Base-by-base conservation (phyloP, 1,139 yeast genomes). In the Trichomonascaceae sp. region DNA sequence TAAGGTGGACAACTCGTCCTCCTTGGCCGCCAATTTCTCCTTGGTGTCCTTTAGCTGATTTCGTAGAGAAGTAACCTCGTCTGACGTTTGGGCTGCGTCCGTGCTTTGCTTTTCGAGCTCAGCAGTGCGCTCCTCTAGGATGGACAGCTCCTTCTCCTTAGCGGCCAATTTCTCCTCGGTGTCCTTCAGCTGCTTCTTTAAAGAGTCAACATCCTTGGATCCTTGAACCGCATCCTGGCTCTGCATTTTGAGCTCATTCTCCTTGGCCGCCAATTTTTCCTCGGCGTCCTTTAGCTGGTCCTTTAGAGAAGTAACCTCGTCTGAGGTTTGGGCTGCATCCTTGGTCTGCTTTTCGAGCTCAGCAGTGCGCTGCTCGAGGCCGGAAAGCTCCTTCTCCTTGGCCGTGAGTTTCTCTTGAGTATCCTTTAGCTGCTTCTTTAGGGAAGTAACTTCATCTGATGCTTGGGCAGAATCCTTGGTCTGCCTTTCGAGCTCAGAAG, bases 151-250 rank as follows among this genome's bases (percentile, higher is more conserved):
- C 13, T 5, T 13, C 26, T 29, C 30, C 15, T 31, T 30, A n/a
- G 25, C 4, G 3, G 16, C 29, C 27, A 11, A 36, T 23, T 3
- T 27, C 29, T 25, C 31, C 30, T 6, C 25, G 17, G 22, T 27
- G 35, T 28, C 32, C n/a, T n/a, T n/a, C n/a, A n/a, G n/a, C n/a
- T 47, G 45, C 2, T 32, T 34, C 28, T 44, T 43, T 4, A 51
- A 29, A 11, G 35, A 36, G 20, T 46, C 43, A 16, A 45, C 42
- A 28, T 51, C 36, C 17, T 34, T 32, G 13, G 30, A 20, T 5
- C 33, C 16, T 11, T 35, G 37, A 9, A 15, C 16, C 4, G 13
- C 8, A 15, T 41, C 43, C 16, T 38, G 39, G 14, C 37, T 33
- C 15, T 41, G 36, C 16, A 26, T 32, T 25, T 37, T 39, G 13